Evolutionary conservation across 1,284 basidiomycete genomes (phyloP), one percentile per base, ranked within the genome.

Genomic region (Caloboletus firmus): DNA sequence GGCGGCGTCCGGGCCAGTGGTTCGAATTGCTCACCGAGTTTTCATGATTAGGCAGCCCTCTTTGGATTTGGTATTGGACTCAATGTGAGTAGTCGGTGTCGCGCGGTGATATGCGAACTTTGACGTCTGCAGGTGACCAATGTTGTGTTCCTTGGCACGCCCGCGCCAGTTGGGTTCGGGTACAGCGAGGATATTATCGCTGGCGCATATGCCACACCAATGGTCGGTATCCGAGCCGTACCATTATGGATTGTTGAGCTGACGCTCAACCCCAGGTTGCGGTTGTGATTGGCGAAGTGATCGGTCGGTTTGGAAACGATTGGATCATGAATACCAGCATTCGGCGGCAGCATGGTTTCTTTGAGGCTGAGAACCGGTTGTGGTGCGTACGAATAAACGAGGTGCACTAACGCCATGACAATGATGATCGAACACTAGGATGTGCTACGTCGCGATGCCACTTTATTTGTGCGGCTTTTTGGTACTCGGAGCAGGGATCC

Each of bases 61-160:
- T 88, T 89, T 63, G 87, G 86, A 4, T 89, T 89, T 64, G 65
- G 75, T 35, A 85, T 90, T 52, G 88, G 88, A 35, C 82, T 90
- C 51, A 89, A 90, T 58, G 87, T 88, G 55, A 56, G 79, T 59
- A 36, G n/a, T 30, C 2, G 4, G 3, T 5, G 1, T 39, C 8
- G 11, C 31, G 32, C n/a, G 26, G 13, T 13, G 40, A 24, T 10
- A 18, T 34, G 8, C 15, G 6, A 22, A 40, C 34, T n/a, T 31
- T 45, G 40, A 62, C 45, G 34, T 54, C 13, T 13, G 7, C 56
- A 87, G 85, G 79, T 80, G 3, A 91, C 89, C 5, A 86, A 85
- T 48, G 83, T 81, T 0, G 84, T 89, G 8, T 88, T 89, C 71
- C 70, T 89, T 17, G 83, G 80, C 2, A 73, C 72, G 0, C 84